Evolutionary conservation across 768 basidiomycete genomes (phyloP).

Genomic region (Russula ochroleuca): DNA sequence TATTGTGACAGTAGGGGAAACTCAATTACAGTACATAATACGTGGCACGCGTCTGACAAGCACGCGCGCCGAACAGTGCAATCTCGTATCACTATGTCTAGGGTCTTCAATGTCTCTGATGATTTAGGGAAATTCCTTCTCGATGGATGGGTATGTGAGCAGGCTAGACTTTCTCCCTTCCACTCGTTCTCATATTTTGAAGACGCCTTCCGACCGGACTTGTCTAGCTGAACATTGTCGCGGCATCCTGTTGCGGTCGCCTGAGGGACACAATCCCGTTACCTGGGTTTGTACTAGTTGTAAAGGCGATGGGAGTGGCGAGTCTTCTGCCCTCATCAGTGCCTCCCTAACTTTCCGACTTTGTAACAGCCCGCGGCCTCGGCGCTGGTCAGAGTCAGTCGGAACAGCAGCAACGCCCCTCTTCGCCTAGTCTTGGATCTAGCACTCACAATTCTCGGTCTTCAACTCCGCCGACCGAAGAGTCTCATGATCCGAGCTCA

Average conservation of each 20-base stretch:
- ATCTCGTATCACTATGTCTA: conserved; percentile 39
- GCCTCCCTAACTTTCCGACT: conserved; percentile 2
- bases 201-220: conserved; percentile 44
- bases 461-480: conserved; percentile 76
- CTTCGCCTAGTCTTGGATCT: conserved; percentile 43
- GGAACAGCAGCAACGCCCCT: conserved; percentile 17
- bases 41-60: not conserved
- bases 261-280: conserved; percentile 44
- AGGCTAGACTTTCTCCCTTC: not conserved
- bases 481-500: conserved; percentile 57
- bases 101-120: conserved; percentile 53
- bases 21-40: not conserved
- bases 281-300: conserved; percentile 63
- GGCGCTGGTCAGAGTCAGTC: conserved; percentile 3
- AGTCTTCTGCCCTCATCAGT: conserved; percentile 22
- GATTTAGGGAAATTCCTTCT: conserved; percentile 49
- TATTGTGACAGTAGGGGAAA: not conserved
- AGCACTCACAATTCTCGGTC: conserved; percentile 53
- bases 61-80: no score
- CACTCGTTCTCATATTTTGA: conserved; percentile 41
- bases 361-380: conserved; percentile 10
- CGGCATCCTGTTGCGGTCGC: conserved; percentile 63
- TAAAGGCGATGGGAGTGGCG: conserved; percentile 39
- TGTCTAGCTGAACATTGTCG: conserved; percentile 55
- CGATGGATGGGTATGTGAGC: conserved; percentile 26